Base-by-base conservation (phyloP, 2,329 filamentous ascomycete genomes). In the Nothophaeocryptopus gaeumannii region DNA sequence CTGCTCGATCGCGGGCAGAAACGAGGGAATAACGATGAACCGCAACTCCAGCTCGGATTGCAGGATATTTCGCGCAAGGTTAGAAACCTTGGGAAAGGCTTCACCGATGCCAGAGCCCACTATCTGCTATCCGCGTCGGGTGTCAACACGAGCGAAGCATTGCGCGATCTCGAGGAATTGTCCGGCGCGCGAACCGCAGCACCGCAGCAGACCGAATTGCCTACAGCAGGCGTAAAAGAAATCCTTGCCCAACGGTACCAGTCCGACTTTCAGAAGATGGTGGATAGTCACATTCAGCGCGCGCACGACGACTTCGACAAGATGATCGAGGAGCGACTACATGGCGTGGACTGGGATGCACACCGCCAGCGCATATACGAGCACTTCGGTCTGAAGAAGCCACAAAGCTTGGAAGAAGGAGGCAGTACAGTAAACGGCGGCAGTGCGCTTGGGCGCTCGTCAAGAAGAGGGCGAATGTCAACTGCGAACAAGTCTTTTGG, bases 111-210 rank as follows among this genome's bases (percentile, higher is more conserved):
- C 50, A 80, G 78, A 63, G 81, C 81, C 72, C 92, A 96, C 68
- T 96, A 96, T 70, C 78, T 97, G 35, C 84, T 99, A 42, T 90
- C 92, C 26, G 92, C 89, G 7, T 97, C 93, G 10, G 93, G 93
- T 31, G 88, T 99, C 50, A 89, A 95, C 64, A 89, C 92, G 11
- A 86, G 88, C 35, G 81, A 86, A 56, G 89, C 92, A 11, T 82
- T 95, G 44, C 88, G 88, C 67, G 92, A 97, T 63, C 82, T 99
- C 15, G 63, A 64, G 39, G 56, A 62, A 31, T 59, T 70, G 5
- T 61, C 58, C 5, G 59, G 56, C 13, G 48, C 54, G 10, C 54
- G 51, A 15, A 14, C 55, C 12, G 50, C 54, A 15, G 50, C 50
- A 8, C 20, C 51, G 9, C 48, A 47, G 15, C 45, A 55, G 16